Percentiles rank a stretch among this genome's conserved stretches.
These are phyloP conservation scores for Nepenthes alata DNA, from an alignment of 179 eudicot genomes.

Conservation along the genomic window DNA sequence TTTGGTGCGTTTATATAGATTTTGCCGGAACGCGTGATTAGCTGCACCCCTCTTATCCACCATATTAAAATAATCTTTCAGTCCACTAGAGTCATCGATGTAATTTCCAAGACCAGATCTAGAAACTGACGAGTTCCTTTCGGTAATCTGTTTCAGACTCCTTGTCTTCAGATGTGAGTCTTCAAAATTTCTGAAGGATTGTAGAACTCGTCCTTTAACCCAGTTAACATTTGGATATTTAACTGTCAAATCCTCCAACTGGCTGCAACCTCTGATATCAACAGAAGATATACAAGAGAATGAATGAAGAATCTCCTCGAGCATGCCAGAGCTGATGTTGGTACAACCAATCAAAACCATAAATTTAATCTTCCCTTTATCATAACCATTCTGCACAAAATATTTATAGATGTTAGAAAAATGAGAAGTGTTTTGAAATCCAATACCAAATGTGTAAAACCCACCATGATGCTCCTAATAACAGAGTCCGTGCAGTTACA, in stretches of 20 bases:
- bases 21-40: constrained; percentile 64
- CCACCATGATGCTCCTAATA: constrained; percentile 52
- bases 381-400: constrained; percentile 64
- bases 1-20: constrained; percentile 80
- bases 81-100: constrained; percentile 81
- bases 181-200: constrained; percentile 7
- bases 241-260: constrained; percentile 53
- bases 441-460: constrained; percentile 7
- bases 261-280: constrained; percentile 88
- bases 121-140: constrained; percentile 26
- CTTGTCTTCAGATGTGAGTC: constrained; percentile 32
- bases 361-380: constrained; percentile 52
- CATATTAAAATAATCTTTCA: constrained; percentile 82
- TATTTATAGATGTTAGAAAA: constrained; percentile 7
- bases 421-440: background rate
- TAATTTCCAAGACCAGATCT: constrained; percentile 31
- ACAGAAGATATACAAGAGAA: constrained; percentile 48
- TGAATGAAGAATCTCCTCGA: constrained; percentile 61
- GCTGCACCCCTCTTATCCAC: constrained; percentile 67
- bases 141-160: constrained; percentile 41
- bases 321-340: constrained; percentile 42
- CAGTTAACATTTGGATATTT: constrained; percentile 64
- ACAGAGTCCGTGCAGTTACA: constrained; percentile 52
- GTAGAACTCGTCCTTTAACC: constrained; percentile 33
- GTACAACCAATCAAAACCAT: constrained; percentile 70